Conservation (phyloP, 495 filamentous ascomycete species). For the Patellaria atrata region DNA sequence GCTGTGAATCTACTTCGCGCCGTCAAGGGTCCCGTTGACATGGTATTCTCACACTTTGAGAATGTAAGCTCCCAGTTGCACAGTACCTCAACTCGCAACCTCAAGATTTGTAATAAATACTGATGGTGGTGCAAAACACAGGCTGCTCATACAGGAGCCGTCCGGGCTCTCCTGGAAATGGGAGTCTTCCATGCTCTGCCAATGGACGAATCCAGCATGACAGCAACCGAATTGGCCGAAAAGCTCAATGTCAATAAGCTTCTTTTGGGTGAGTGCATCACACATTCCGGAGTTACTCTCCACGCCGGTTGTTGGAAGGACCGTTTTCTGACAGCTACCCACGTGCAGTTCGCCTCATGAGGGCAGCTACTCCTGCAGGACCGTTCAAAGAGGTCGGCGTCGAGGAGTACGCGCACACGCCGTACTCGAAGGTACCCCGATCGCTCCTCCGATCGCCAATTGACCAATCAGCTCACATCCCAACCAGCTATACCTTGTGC, state of each 20-base stretch:
- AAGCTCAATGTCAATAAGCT: neutral
- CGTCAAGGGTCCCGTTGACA: slow-evolving; percentile 1
- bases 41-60: slow-evolving; percentile 1
- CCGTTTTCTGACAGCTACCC: too few species aligned
- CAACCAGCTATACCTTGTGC: slow-evolving; percentile 14
- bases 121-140: too few species aligned
- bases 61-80: neutral
- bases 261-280: slow-evolving; percentile 1
- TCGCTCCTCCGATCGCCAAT: too few species aligned
- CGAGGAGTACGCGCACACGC: slow-evolving; percentile 16
- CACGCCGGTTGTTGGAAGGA: neutral
- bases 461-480: too few species aligned
- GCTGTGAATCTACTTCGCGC: slow-evolving; percentile 1
- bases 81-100: neutral
- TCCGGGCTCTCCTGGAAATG: slow-evolving; percentile 1
- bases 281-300: neutral
- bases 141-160: neutral
- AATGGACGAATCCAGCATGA: slow-evolving; percentile 1
- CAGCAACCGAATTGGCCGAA: neutral
- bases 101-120: neutral
- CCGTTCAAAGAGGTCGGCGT: slow-evolving; percentile 3
- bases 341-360: slow-evolving; percentile 4
- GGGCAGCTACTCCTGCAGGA: neutral
- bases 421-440: too few species aligned
- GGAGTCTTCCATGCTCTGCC: slow-evolving; percentile 1